Conservation (phyloP, 495 filamentous ascomycete genomes). For the Talaromyces liani region DNA sequence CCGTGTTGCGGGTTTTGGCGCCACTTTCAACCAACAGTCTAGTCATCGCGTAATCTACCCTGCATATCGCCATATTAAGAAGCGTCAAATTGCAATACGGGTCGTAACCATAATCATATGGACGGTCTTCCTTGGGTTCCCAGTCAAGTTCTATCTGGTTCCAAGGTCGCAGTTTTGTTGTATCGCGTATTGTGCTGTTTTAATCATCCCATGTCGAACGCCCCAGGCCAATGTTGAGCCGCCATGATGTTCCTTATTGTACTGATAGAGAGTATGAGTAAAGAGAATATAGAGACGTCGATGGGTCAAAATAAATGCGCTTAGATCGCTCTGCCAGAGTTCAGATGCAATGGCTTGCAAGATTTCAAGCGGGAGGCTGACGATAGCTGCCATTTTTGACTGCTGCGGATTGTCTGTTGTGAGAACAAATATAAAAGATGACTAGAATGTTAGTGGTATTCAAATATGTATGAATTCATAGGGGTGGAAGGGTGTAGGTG, state of each 20-base stretch:
- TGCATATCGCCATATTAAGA: slow-evolving; percentile 19
- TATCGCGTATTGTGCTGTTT: not conserved
- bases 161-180: slow-evolving; percentile 32
- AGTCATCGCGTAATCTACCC: not conserved
- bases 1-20: slow-evolving; percentile 5
- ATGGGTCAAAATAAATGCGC: not conserved
- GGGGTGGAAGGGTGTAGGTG: no score
- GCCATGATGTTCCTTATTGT: not conserved
- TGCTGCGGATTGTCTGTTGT: no score
- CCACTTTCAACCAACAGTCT: slow-evolving; percentile 18
- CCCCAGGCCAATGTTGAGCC: not conserved
- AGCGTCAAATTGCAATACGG: slow-evolving; percentile 23
- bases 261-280: not conserved
- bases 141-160: no score
- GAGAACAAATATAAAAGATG: no score
- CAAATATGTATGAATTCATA: no score
- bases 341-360: not conserved
- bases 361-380: not conserved
- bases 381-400: not conserved
- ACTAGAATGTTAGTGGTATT: no score
- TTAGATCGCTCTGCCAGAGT: not conserved
- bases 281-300: not conserved
- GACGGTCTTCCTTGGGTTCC: not conserved
- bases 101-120: no score
- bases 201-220: not conserved